Evolutionary conservation across 495 filamentous ascomycete genomes (phyloP).

Genomic region (Penicillium subrubescens): DNA sequence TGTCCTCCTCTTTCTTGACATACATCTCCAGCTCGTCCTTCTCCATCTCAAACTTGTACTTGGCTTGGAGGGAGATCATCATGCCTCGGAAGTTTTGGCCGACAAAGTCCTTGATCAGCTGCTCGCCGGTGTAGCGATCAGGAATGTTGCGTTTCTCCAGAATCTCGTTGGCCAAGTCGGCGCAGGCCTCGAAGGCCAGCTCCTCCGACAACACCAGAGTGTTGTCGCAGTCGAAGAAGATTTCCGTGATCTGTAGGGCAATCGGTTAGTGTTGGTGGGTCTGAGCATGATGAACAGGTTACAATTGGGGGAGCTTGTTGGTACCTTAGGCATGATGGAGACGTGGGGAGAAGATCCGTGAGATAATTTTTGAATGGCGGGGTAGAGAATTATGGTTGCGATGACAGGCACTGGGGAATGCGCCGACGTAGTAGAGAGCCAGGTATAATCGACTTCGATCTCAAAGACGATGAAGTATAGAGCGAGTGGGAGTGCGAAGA

Average conservation of each 20-base stretch:
- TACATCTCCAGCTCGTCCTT: slow-evolving; percentile 72
- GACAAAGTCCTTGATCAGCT: slow-evolving; percentile 86
- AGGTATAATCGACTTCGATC: slow-evolving; percentile 3
- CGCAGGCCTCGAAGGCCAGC: slow-evolving; percentile 92
- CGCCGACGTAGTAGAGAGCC: background rate
- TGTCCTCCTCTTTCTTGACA: slow-evolving; percentile 78
- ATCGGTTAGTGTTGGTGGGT: slow-evolving; percentile 25
- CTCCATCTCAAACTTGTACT: slow-evolving; percentile 70
- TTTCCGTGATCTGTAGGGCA: slow-evolving; percentile 63
- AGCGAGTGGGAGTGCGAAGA: background rate
- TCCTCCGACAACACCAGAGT: slow-evolving; percentile 92
- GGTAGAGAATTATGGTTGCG: slow-evolving; percentile 4
- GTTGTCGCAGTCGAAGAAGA: slow-evolving; percentile 98
- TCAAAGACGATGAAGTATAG: background rate
- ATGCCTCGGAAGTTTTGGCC: slow-evolving; percentile 97
- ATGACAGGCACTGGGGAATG: background rate
- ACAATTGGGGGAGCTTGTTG: slow-evolving; percentile 1
- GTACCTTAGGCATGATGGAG: slow-evolving; percentile 51
- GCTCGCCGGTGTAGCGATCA: slow-evolving; percentile 75
- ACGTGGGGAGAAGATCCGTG: slow-evolving; percentile 12
- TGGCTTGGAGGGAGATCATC: slow-evolving; percentile 73
- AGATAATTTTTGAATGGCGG: background rate
- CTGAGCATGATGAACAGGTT: background rate
- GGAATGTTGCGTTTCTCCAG: slow-evolving; percentile 64
- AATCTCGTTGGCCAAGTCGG: slow-evolving; percentile 91